Conservation (phyloP, 192 early-diverging fungal genomes). For the Backusella tarrabulga region DNA sequence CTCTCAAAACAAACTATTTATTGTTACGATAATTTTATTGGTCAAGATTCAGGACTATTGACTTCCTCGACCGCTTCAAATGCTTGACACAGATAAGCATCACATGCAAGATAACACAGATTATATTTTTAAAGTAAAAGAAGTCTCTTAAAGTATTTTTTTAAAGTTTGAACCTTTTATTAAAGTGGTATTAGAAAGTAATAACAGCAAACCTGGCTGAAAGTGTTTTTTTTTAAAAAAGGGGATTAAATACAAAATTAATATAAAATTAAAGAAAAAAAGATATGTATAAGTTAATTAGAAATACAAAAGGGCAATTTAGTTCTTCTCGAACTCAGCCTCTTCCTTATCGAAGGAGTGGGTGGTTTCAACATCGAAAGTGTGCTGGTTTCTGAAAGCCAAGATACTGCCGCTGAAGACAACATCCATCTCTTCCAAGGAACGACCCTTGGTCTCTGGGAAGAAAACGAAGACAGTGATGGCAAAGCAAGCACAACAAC, state of each 20-base stretch:
- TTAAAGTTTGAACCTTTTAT: neutral
- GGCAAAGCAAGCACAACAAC: slow-evolving; percentile 51
- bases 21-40: too few relatives aligned
- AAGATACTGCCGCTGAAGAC: slow-evolving; percentile 49
- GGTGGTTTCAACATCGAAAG: neutral
- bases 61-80: too few relatives aligned
- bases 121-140: neutral
- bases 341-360: neutral
- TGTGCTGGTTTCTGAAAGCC: neutral
- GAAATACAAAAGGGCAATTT: neutral
- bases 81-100: neutral
- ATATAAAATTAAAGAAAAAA: neutral
- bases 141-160: neutral
- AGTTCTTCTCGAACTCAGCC: neutral
- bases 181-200: neutral
- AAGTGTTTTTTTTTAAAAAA: neutral
- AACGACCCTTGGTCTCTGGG: slow-evolving; percentile 79
- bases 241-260: neutral
- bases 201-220: slow-evolving; percentile 1
- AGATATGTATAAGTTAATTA: neutral
- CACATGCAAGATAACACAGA: neutral
- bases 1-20: too few relatives aligned
- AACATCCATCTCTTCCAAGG: slow-evolving; percentile 87
- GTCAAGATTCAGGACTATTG: too few relatives aligned
- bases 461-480: slow-evolving; percentile 64